Evolutionary conservation across 2,329 filamentous ascomycete species (phyloP).

Genomic region (Trichophyton simii): DNA sequence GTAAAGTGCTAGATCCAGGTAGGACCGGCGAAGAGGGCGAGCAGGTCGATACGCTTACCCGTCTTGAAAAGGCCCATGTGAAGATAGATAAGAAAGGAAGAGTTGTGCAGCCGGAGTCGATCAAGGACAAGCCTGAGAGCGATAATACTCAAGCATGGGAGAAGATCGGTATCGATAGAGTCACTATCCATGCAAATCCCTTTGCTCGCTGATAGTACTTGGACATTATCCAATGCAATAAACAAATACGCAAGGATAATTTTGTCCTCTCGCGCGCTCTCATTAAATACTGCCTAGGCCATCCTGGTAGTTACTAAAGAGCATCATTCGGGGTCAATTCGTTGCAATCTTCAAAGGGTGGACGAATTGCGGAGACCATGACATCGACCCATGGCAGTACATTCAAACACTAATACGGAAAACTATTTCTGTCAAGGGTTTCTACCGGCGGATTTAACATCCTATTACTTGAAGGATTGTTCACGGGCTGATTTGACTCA

Average conservation of each 20-base stretch:
- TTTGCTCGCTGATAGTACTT: conserved; percentile 39
- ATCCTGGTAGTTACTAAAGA: too few species aligned
- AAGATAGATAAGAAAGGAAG: conserved; percentile 52
- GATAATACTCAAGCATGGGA: conserved; percentile 30
- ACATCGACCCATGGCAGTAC: too few species aligned
- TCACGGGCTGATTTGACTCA: too few species aligned
- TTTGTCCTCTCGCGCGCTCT: too few species aligned
- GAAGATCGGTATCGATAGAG: conserved; percentile 41
- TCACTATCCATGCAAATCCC: conserved; percentile 54
- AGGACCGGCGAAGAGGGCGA: conserved; percentile 36
- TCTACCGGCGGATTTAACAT: too few species aligned
- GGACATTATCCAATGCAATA: neutral
- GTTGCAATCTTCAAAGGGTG: too few species aligned
- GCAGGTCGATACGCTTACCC: conserved; percentile 34
- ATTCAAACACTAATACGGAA: too few species aligned
- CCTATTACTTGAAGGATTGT: too few species aligned
- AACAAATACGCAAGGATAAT: neutral
- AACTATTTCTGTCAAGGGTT: too few species aligned
- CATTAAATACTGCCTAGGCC: too few species aligned
- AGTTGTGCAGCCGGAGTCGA: conserved; percentile 31
- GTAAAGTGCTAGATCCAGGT: conserved; percentile 40
- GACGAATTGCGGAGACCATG: too few species aligned
- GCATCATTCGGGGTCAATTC: too few species aligned
- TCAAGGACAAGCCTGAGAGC: conserved; percentile 21
- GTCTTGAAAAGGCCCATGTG: conserved; percentile 47